phyloP scores from a whole-genome alignment of 2,329 filamentous ascomycete species.

The Colletotrichum costaricense region DNA sequence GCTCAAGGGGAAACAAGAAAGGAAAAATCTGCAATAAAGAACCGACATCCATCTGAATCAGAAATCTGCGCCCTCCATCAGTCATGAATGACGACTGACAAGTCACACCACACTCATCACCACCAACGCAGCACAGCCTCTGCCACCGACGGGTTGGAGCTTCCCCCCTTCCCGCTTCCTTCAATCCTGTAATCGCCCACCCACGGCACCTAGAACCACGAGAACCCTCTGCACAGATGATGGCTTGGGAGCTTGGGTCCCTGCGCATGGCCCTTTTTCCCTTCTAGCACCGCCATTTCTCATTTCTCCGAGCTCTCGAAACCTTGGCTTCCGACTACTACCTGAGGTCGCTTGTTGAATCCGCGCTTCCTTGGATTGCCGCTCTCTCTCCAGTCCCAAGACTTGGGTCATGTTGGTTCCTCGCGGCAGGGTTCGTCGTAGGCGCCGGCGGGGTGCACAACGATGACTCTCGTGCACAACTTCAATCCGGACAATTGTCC shows the following conservation, averaged over 20 bases:
- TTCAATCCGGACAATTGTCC: not conserved
- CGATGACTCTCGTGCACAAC: not conserved
- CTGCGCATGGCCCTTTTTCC: not conserved
- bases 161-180: slow-evolving; percentile 10
- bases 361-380: not conserved
- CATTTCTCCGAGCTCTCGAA: slow-evolving; percentile 24
- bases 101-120: not conserved
- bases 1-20: not conserved
- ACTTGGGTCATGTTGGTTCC: not conserved
- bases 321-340: slow-evolving; percentile 8
- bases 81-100: not conserved
- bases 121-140: slow-evolving; percentile 11
- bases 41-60: not conserved
- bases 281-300: slow-evolving; percentile 11
- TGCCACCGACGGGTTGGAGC: slow-evolving; percentile 15
- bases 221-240: slow-evolving; percentile 11
- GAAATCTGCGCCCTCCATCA: not conserved
- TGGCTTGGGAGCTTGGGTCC: not conserved
- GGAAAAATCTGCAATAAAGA: not conserved
- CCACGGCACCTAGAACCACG: slow-evolving; percentile 5
- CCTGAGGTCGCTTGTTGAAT: not conserved
- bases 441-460: not conserved
- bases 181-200: not conserved
- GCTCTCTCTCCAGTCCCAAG: not conserved
- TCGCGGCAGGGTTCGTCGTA: not conserved